Evolutionary conservation across 805 yeast genomes (phyloP), one percentile per base, ranked within the genome.

Genomic region (Hanseniaspora valbyensis): DNA sequence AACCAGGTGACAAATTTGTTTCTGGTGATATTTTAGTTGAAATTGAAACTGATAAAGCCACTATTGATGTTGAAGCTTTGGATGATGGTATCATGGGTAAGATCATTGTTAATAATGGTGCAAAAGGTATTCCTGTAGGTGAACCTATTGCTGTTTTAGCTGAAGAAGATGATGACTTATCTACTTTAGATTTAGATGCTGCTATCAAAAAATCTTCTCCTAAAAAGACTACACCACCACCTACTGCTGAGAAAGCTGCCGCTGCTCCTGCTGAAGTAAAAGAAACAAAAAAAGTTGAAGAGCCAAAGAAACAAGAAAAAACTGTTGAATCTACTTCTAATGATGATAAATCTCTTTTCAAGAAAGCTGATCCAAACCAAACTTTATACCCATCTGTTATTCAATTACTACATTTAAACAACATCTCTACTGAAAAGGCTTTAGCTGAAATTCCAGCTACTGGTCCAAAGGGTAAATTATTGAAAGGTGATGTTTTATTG

Each of bases 61-160:
- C 80, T 53, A 83, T 84, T 49, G 87, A 81, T 54, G 92, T 84
- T 22, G 92, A 84, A 64, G 86, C 96, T 3, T 86, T 75, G 56
- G 98, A 90, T 59, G 97, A 92, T 60, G 98, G 97, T 50, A 69
- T 81, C 26, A 52, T 92, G 63, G 95, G 88, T 61, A 86, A 86
- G 66, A 81, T 92, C 52, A 56, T 77, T 43, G 58, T 61, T 19
- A 72, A 70, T 24, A 80, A 83, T 52, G 98, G 98, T n/a, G 77
- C 77, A 34, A 79, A 77, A 53, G 89, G 80, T 33, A 70, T 90
- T 49, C 76, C 80, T 8, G 97, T 90, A 9, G 96, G 96, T n/a
- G 69, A 74, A 40, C 82, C 95, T 26, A 90, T 90, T 67, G 98
- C 96, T 0, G 78, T 78, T 50, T 57, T 85, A 52, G 96, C 96